Evolutionary conservation across 1,284 basidiomycete species (phyloP), one percentile per base, ranked within the genome.

Genomic region (Leccinum subrobustum): DNA sequence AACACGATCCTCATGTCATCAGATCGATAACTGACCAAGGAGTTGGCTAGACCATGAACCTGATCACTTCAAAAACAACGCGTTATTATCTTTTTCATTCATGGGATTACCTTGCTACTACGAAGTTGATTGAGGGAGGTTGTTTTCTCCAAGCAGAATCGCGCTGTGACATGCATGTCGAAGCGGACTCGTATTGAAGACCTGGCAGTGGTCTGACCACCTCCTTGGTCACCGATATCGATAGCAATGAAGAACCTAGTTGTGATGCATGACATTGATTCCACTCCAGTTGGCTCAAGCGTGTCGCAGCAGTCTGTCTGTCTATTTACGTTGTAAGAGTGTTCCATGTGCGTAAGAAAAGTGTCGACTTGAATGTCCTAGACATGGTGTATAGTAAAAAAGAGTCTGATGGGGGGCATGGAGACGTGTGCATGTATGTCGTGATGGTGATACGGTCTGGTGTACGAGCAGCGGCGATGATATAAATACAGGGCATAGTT

Each of bases 401-500:
- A 33, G 18, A 31, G 51, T 20, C 27, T 31, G 51, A 60, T 23
- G 58, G 27, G 16, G 18, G 18, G 20, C 48, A 59, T 42, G 42
- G 35, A 54, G 42, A 44, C 51, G 33, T 39, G 44, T 52, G 39
- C 52, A 61, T 51, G 39, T 39, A 39, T 47, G 20, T 23, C 20
- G 20, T 48, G 23, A 48, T 48, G 47, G 20, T 48, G 6, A 25
- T 23, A 48, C 18, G 39, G 47, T 18, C 7, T 16, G 23, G 23
- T n/a, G 52, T 47, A 53, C 33, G 52, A 35, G 29, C 18, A 35
- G 35, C 3, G 55, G 42, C 11, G 11, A 39, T 20, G 60, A 47
- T 23, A 62, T 63, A 63, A 65, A 62, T 58, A 65, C 63, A 57
- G 11, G 3, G 18, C 23, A 59, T 60, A 47, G 50, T 47, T n/a